Base-by-base conservation (phyloP, 805 yeast species). In the Clavispora santaluciae region DNA sequence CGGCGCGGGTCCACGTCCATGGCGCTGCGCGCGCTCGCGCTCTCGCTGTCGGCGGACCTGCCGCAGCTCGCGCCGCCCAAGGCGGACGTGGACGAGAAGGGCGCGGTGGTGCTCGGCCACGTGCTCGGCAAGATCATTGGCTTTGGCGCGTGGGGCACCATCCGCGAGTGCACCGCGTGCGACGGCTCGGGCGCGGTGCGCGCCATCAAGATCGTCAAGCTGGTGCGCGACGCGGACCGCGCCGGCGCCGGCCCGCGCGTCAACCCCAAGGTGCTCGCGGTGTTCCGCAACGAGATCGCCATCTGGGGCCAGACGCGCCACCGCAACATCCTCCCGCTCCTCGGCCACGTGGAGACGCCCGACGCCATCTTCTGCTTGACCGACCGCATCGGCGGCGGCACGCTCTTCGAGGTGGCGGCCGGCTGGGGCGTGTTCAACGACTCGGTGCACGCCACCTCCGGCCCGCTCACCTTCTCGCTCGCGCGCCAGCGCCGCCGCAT, bases 91-190 rank as follows among this genome's bases (percentile, higher is more conserved):
- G 85, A 81, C 51, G 87, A 83, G 42, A 78, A 75, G 44, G 95
- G 95, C 1, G 81, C 85, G 11, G 58, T 73, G 18, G 77, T 88
- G 1, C 49, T 83, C 64, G 80, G 77, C 12, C 78, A 79, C 49
- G 72, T 63, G 23, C 57, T 89, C 22, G 95, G 95, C 1, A 79
- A 79, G 50, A 74, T 83, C 9, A 81, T 88, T 46, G 96, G 96
- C 1, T 78, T 77, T 56, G 96, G 97, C 11, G 95, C 95, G 0
- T 90, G 93, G 84, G 95, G 96, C 9, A 74, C 82, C 22, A 83
- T 89, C 9, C 67, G 95, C 43, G 91, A 85, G 56, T 85, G 91
- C 47, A 59, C 55, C 7, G 56, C 59, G 4, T 45, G 50, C n/a
- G 48, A 48, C 28, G 66, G 68, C 50, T 65, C 46, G 10, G 66